phyloP scores from a whole-genome alignment of 2,329 filamentous ascomycete species.

The Alternaria sp. region DNA sequence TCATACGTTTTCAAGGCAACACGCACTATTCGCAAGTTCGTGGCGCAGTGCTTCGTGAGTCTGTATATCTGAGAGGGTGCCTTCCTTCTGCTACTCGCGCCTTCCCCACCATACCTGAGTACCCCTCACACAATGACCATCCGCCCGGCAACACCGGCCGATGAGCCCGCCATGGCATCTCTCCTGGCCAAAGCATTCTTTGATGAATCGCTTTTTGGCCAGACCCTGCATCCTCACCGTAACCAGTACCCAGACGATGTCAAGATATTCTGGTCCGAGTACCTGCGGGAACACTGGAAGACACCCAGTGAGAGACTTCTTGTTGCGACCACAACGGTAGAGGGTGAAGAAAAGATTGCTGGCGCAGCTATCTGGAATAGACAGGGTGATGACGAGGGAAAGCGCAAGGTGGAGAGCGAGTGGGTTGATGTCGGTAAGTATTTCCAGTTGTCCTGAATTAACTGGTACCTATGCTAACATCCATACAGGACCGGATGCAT shows the following conservation, averaged over 20 bases:
- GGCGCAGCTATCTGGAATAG: conserved; percentile 31
- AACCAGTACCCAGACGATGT: conserved; percentile 33
- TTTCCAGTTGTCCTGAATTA: background rate
- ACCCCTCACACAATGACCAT: conserved; percentile 20
- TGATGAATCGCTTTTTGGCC: conserved; percentile 39
- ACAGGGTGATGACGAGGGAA: conserved; percentile 27
- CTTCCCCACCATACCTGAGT: background rate
- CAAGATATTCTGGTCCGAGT: conserved; percentile 30
- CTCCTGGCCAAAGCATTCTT: conserved; percentile 36
- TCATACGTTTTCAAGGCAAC: background rate
- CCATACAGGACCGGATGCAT: conserved; percentile 1
- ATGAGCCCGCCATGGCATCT: conserved; percentile 25
- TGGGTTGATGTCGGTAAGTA: conserved; percentile 23
- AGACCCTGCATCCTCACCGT: conserved; percentile 36
- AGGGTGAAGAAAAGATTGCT: conserved; percentile 18
- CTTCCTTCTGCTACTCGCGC: background rate
- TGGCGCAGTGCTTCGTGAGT: background rate
- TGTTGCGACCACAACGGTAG: conserved; percentile 14
- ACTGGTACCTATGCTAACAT: background rate
- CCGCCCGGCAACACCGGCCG: conserved; percentile 22
- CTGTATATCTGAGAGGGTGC: background rate
- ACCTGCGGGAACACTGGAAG: conserved; percentile 20
- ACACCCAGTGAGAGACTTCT: conserved; percentile 16
- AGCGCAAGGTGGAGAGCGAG: conserved; percentile 13
- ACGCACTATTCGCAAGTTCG: background rate